Evolutionary conservation across 169 alveolate species (phyloP).

Genomic region (Perkinsus chesapeaki): DNA sequence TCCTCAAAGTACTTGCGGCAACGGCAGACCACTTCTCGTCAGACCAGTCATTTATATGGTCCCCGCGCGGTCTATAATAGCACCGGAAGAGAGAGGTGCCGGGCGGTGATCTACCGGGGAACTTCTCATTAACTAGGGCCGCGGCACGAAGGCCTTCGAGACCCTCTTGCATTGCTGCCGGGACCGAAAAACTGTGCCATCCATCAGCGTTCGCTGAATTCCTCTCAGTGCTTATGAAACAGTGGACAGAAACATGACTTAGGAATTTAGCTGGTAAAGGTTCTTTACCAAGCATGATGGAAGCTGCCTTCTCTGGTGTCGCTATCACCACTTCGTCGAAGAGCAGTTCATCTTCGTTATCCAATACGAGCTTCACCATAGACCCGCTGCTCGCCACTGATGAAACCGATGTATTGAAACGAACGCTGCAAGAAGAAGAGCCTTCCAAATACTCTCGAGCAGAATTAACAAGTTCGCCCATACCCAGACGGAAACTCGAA

Average conservation of each 20-base stretch:
- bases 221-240: not conserved
- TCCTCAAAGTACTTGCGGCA: not conserved
- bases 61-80: not conserved
- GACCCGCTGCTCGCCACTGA: not conserved
- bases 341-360: not conserved
- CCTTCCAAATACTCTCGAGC: not conserved
- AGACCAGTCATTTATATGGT: not conserved
- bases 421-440: not conserved
- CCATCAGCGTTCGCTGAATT: not conserved
- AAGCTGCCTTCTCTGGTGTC: not conserved
- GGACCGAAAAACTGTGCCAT: not conserved
- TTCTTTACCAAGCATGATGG: not conserved
- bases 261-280: not conserved
- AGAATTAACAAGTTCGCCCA: not conserved
- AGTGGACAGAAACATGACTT: not conserved
- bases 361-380: not conserved
- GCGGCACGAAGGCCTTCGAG: not conserved
- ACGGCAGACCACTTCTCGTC: not conserved
- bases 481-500: not conserved
- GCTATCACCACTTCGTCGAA: not conserved
- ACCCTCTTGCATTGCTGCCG: not conserved
- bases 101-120: not conserved
- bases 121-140: not conserved
- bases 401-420: not conserved
- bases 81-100: not conserved